Evolutionary conservation across 768 basidiomycete species (phyloP), one percentile per base, ranked within the genome.

Genomic region (Symmetrospora coprosmae): DNA sequence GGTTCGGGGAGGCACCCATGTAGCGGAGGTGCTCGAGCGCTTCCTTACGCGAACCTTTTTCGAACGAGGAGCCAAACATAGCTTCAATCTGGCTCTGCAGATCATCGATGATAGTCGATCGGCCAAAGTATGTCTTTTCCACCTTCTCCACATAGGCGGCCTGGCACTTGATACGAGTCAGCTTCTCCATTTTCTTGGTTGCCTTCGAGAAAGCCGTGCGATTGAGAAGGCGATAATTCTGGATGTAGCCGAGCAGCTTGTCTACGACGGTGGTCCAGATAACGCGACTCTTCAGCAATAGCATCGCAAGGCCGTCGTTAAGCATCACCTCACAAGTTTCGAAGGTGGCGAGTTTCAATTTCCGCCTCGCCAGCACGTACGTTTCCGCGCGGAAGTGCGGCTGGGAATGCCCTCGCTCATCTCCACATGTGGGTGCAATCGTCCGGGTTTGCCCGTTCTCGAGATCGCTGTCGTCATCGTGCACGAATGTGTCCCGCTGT

Each of bases 151-250:
- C 73, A 76, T 85, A 88, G 37, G 82, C 77, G 25, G 82, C 76
- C 69, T 85, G 81, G 19, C 80, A 82, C 13, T 79, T 76, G 31
- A 85, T 68, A 8, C 19, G 27, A 9, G 67, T 68, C 5, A 55
- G 23, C 55, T 68, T 68, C 30, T 68, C 67, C 1, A n/a, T 13
- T 27, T 21, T 9, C 4, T 11, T 45, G 1, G 60, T 31, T 1
- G 63, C 63, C 64, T 66, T 67, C 1, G 63, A 51, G 33, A 67
- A 66, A 1, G 91, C 92, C 0, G 87, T 85, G 9, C 89, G 72
- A 71, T 99, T 96, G 39, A 94, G 73, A 45, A 84, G 81, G 84
- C 88, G 79, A 72, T 92, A 99, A 69, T 87, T 87, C 66, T 88
- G 85, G 62, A 99, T 75, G 50, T 83, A 74, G 69, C 91, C 89